A percentile compares a stretch with the other conserved stretches of the same genome.
Conservation (phyloP, 352 stramenopile genomes). For the Phytophthora quininea region DNA sequence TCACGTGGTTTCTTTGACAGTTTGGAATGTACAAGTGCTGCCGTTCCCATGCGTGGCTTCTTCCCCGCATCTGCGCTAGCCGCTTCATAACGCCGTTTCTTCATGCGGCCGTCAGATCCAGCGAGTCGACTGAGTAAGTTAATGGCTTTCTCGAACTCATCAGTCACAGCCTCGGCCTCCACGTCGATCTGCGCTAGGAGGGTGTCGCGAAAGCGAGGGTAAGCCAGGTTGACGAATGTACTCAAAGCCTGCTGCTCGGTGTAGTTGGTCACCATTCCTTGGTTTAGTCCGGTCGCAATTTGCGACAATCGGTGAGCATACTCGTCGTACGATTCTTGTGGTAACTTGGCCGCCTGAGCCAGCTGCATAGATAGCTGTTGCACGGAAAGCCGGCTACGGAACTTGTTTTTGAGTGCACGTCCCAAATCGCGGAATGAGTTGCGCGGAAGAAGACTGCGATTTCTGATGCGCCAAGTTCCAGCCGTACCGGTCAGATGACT, state of each 20-base stretch:
- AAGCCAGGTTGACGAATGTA: constrained; percentile 14
- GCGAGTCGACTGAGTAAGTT: not conserved
- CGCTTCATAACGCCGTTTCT: not conserved
- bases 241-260: constrained; percentile 11
- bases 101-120: constrained; percentile 1
- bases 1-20: not conserved
- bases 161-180: constrained; percentile 1
- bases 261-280: not conserved
- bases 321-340: not conserved
- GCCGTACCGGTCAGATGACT: not conserved
- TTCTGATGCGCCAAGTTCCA: not conserved
- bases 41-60: not conserved
- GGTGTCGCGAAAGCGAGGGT: not conserved
- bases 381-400: not conserved
- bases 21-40: not conserved
- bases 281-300: constrained; percentile 5
- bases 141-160: constrained; percentile 1
- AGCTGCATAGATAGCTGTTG: not conserved
- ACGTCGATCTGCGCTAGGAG: constrained; percentile 3
- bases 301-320: not conserved
- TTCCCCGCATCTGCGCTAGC: not conserved
- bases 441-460: not conserved
- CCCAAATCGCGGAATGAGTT: constrained; percentile 4
- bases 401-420: not conserved
- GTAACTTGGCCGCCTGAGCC: not conserved